Percentiles rank a stretch among this genome's conserved stretches.
phyloP scores from a whole-genome alignment of 2,329 filamentous ascomycete species.

The Colletotrichum falcatum region DNA sequence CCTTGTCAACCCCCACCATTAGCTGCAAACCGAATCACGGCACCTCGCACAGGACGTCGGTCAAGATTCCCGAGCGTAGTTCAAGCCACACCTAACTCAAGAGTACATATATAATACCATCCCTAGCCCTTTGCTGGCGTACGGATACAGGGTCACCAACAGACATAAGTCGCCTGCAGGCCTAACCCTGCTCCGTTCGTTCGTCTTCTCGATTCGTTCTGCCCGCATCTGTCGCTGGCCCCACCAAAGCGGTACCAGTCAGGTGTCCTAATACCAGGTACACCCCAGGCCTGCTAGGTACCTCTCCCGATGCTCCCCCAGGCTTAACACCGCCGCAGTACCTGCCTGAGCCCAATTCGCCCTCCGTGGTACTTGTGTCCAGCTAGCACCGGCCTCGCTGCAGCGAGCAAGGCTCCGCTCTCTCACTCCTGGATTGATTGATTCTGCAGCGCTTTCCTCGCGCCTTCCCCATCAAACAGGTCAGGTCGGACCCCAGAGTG shows the following conservation, averaged over 20 bases:
- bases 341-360: not conserved
- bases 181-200: slow-evolving; percentile 14
- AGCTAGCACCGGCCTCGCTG: slow-evolving; percentile 26
- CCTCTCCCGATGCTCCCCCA: not conserved
- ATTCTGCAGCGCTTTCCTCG: slow-evolving; percentile 29
- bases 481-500: slow-evolving; percentile 27
- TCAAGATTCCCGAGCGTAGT: not conserved
- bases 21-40: slow-evolving; percentile 7
- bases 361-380: slow-evolving; percentile 11
- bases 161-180: slow-evolving; percentile 16
- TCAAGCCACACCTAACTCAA: not conserved
- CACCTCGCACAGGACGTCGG: slow-evolving; percentile 4
- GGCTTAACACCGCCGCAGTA: slow-evolving; percentile 23
- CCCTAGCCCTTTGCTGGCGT: slow-evolving; percentile 12
- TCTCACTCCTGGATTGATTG: slow-evolving; percentile 32
- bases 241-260: not conserved
- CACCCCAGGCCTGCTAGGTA: no score
- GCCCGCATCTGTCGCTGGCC: slow-evolving; percentile 14
- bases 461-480: slow-evolving; percentile 39
- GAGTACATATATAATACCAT: not conserved
- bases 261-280: slow-evolving; percentile 5
- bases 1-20: not conserved
- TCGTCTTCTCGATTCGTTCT: slow-evolving; percentile 17
- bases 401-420: slow-evolving; percentile 36
- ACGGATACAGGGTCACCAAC: slow-evolving; percentile 1